Conservation (phyloP, 768 basidiomycete species). For the Dictyophora rubrovolvata region DNA sequence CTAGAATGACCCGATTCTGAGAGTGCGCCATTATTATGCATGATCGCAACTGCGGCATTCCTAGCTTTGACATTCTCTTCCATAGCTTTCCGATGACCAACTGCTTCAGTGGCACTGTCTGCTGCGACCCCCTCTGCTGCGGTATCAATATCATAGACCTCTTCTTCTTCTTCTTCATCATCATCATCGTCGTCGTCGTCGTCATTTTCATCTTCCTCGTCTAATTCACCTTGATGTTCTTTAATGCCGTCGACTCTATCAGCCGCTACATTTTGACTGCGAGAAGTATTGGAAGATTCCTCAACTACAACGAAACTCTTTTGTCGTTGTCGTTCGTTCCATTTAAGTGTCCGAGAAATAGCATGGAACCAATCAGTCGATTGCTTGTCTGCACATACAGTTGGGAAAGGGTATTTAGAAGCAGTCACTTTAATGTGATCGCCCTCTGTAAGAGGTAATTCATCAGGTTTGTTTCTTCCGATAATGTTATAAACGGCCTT, state of each 20-base stretch:
- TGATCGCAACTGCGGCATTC: slow-evolving; percentile 5
- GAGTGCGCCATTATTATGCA: slow-evolving; percentile 25
- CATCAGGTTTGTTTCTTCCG: slow-evolving; percentile 8
- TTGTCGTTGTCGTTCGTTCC: slow-evolving; percentile 98
- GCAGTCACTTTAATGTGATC: slow-evolving; percentile 99
- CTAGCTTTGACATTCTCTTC: slow-evolving; percentile 7
- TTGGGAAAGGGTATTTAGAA: slow-evolving; percentile 96
- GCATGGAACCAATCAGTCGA: slow-evolving; percentile 99
- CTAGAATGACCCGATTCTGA: slow-evolving; percentile 15
- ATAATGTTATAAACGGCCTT: slow-evolving; percentile 23
- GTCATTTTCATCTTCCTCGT: slow-evolving; percentile 34
- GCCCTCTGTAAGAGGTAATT: slow-evolving; percentile 55
- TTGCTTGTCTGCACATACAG: slow-evolving; percentile 95
- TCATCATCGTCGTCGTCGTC: too few species aligned
- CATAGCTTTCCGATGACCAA: slow-evolving; percentile 15
- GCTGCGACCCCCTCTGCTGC: slow-evolving; percentile 38
- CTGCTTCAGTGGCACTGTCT: slow-evolving; percentile 13
- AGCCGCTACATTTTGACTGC: slow-evolving; percentile 19
- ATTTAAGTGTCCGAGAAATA: slow-evolving; percentile 92
- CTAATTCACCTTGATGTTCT: slow-evolving; percentile 31
- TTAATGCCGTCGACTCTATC: slow-evolving; percentile 32
- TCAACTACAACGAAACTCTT: slow-evolving; percentile 99
- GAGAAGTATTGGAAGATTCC: slow-evolving; percentile 50
- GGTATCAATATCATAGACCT: slow-evolving; percentile 91
- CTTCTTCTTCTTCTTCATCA: slow-evolving; percentile 51